Base-by-base conservation (phyloP, 2,329 filamentous ascomycete species). In the Periglandula ipomoeae region DNA sequence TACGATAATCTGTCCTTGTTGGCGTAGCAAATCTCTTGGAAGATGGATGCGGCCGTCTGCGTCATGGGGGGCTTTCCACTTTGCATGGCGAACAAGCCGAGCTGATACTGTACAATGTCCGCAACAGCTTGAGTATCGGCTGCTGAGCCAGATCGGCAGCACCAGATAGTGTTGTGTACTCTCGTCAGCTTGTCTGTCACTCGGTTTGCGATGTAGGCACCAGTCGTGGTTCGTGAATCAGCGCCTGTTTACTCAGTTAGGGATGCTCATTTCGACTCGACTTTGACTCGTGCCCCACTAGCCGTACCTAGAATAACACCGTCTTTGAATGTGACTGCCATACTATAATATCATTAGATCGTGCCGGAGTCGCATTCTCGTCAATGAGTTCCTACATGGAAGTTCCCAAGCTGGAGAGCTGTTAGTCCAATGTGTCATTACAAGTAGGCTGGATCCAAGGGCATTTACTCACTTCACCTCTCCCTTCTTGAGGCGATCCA, bases 161-260 rank as follows among this genome's bases (percentile, higher is more conserved):
- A 98, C 93, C 93, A 98, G 71, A 98, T 97, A 51, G 91, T 97
- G 70, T 98, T 93, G 73, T 95, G 87, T 53, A 98, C 91, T 75
- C 90, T 87, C 62, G 93, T 98, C 66, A 98, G 83, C 78, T 98
- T 98, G 79, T 98, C 93, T 56, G 93, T 98, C 57, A 98, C 93
- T 76, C 93, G 85, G 72, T 98, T 98, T 61, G 93, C 93, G 65
- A 98, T 97, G 78, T 97, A 98, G 60, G 91, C 84, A 61, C 93
- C 93, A 48, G 91, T 98, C 42, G 93, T 98, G 57, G 93, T 98
- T 74, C 93, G 84, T 63, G 89, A 96, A 70, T 98, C 93, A 61
- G 93, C 93, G 57, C 93, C 87, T 82, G 50, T 15, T 23, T 42
- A 30, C 19, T 5, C 6, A 47, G 44, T 64, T 47, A 63, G 50